Conservation (phyloP, 1,139 yeast species). For the Arxiozyma telluris region DNA sequence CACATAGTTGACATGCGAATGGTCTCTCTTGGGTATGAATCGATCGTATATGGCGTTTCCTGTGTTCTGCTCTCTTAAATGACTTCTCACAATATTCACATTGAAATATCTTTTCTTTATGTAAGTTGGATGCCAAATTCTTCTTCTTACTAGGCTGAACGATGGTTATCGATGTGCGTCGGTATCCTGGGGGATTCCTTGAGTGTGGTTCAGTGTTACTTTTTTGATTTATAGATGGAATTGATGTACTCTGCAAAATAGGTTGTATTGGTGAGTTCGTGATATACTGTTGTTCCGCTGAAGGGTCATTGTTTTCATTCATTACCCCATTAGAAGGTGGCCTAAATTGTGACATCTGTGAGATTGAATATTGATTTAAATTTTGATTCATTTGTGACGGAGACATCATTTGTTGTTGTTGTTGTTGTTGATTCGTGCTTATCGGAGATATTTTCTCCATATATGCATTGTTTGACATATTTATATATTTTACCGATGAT, state of each 20-base stretch:
- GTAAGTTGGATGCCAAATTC: conserved; percentile 10
- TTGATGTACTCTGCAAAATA: neutral
- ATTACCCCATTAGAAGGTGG: neutral
- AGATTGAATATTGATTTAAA: neutral
- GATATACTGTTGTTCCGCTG: neutral
- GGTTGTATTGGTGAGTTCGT: neutral
- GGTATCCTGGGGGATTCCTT: neutral
- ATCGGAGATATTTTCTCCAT: neutral
- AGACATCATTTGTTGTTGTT: neutral
- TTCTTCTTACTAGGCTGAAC: neutral
- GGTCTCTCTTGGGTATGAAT: conserved; percentile 60
- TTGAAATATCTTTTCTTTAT: conserved; percentile 33
- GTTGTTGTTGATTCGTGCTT: neutral
- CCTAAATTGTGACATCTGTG: neutral
- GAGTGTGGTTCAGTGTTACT: neutral
- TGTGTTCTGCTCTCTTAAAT: conserved; percentile 70
- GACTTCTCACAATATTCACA: conserved; percentile 32
- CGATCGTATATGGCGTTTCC: conserved; percentile 67
- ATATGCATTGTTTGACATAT: neutral
- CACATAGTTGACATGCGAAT: conserved; percentile 58
- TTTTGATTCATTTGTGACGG: neutral
- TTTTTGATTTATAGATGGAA: neutral
- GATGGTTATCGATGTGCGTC: neutral
- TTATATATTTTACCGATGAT: neutral
- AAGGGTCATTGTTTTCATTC: neutral